These are phyloP conservation scores for Plasmodium knowlesi DNA, from an alignment of 169 alveolate genomes.

Conservation along the genomic window DNA sequence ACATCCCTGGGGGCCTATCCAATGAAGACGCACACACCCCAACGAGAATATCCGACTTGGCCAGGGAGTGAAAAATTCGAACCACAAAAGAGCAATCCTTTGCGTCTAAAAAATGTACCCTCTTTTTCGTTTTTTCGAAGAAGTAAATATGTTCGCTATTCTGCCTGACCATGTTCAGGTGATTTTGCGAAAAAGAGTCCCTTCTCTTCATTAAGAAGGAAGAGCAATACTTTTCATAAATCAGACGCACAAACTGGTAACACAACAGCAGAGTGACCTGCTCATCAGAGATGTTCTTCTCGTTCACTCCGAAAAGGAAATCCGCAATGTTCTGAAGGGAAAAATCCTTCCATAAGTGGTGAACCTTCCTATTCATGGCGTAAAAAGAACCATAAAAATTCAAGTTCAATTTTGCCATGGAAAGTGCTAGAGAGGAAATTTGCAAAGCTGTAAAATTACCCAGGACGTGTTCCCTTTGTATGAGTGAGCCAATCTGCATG, in stretches of 20 bases:
- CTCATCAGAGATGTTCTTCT: constrained; percentile 42
- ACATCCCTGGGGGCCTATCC: neutral
- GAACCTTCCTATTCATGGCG: constrained; percentile 19
- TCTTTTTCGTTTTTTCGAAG: neutral
- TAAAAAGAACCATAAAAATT: constrained; percentile 16
- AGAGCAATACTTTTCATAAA: neutral
- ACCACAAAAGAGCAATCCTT: constrained; percentile 34
- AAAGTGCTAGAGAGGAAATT: constrained; percentile 38
- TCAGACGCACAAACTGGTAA: constrained; percentile 20
- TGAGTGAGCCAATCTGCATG: neutral
- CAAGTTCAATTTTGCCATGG: constrained; percentile 44
- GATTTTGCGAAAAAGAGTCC: neutral
- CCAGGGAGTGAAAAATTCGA: constrained; percentile 50
- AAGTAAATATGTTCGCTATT: neutral
- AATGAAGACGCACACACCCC: neutral
- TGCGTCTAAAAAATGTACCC: constrained; percentile 8
- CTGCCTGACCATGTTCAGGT: constrained; percentile 1
- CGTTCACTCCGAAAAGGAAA: constrained; percentile 31
- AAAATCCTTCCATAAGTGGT: constrained; percentile 54
- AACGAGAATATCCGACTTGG: neutral
- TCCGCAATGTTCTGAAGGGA: constrained; percentile 59
- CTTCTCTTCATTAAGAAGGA: neutral
- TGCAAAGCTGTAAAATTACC: constrained; percentile 7
- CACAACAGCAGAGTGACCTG: constrained; percentile 18
- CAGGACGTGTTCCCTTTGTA: constrained; percentile 17